Percentiles rank a stretch among this genome's conserved stretches.
phyloP scores from a whole-genome alignment of 495 filamentous ascomycete species.

The Cladorrhinum samala region DNA sequence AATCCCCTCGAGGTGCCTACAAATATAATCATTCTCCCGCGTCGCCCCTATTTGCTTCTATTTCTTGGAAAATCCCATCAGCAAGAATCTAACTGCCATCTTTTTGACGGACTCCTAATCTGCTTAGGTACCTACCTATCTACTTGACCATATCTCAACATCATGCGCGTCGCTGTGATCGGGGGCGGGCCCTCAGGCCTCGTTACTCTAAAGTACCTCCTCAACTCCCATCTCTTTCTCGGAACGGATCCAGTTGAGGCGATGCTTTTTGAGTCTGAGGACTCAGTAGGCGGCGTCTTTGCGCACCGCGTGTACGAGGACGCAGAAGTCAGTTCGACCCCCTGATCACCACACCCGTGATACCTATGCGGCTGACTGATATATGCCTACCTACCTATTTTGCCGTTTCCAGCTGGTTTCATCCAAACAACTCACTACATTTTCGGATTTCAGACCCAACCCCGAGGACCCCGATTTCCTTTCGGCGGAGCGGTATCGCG shows the following conservation, averaged over 20 bases:
- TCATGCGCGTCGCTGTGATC: conserved; percentile 34
- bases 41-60: too few species aligned
- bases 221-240: conserved; percentile 27
- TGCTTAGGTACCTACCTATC: not conserved
- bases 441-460: conserved; percentile 33
- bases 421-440: conserved; percentile 35
- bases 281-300: conserved; percentile 29
- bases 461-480: conserved; percentile 32
- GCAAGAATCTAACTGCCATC: not conserved
- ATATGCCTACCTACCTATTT: too few species aligned
- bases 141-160: not conserved
- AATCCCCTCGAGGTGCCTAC: too few species aligned
- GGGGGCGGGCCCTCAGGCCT: conserved; percentile 42
- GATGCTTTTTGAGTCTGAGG: conserved; percentile 18
- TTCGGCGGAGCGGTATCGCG: conserved; percentile 23
- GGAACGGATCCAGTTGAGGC: conserved; percentile 31
- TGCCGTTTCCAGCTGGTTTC: conserved; percentile 30
- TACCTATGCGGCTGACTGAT: not conserved
- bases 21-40: too few species aligned
- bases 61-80: too few species aligned
- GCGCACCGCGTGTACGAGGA: conserved; percentile 31
- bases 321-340: conserved; percentile 20
- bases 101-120: not conserved
- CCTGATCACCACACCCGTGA: too few species aligned
- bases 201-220: conserved; percentile 40